Evolutionary conservation across 2,329 filamentous ascomycete genomes (phyloP), one percentile per base, ranked within the genome.

Genomic region (Tricladium varicosporioides): DNA sequence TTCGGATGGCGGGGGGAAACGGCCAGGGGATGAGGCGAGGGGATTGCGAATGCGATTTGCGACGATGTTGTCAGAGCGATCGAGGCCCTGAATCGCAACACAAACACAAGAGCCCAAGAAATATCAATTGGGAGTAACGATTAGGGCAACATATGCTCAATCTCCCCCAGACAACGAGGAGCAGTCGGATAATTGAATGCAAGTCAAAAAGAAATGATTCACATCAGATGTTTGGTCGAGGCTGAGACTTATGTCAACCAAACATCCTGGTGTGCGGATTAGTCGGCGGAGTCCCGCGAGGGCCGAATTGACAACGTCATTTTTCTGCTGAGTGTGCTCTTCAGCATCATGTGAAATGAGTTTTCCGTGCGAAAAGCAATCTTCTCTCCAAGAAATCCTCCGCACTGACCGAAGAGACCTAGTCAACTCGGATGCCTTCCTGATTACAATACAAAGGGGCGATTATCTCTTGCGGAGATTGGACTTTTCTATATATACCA

Each of bases 1-100:
- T 42, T 19, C 16, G 49, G 44, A 49, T 48, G 54, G 50, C 50
- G 49, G 54, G 48, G 49, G 22, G 19, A 33, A 32, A 48, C 27
- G 33, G 48, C 16, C 13, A n/a, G 51, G 22, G 15, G 15, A 46
- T 27, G 22, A 27, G 22, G 18, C 15, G 16, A 7, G 19, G 43
- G 13, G 42, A 32, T 44, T 51, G 7, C 22, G 48, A 40, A 5
- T 15, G 15, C 11, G 42, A 47, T 18, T 14, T 19, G 33, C 43
- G 51, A 45, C 36, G 18, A 31, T 13, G 33, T 48, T 48, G 22
- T 27, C 47, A 31, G 19, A 15, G 19, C 11, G 16, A 15, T 18
- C 32, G 11, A 15, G 27, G 27, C 31, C 33, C 36, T 40, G 10
- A n/a, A 40, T 40, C 36, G 36, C 36, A 40, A 40, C 36, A 2